Base-by-base conservation (phyloP, 1,139 yeast genomes). In the Yamadazyma blattariae region DNA sequence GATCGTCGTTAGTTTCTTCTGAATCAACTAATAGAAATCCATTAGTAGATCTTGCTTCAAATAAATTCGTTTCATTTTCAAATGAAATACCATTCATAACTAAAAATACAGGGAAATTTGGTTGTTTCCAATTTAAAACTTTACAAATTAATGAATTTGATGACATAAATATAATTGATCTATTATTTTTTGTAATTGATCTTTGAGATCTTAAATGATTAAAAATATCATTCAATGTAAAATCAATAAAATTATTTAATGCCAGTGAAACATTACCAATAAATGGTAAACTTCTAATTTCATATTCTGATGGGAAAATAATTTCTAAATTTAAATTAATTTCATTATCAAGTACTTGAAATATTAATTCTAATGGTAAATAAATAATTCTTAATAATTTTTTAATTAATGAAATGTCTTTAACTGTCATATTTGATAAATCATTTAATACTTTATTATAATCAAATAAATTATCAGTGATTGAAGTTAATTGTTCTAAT, bases 81-180 rank as follows among this genome's bases (percentile, higher is more conserved):
- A 58, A 76, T 23, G 67, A 66, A 25, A 82, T 66, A 10, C 88
- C 87, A 50, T 79, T 82, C 77, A 90, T 78, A 35, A 82, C 77
- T 59, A 86, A 84, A 47, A 92, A 82, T 1, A 92, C 97, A 0
- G 98, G 97, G 61, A 85, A 92, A 58, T 90, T 92, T 5, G 98
- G 98, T 61, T 92, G 98, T 59, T 92, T 92, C 98, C 98, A 92
- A 59, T 92, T 92, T 48, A 92, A 67, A 33, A 88, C 85, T 14
- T 96, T 88, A 60, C 98, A 92, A 14, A 89, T 87, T 33, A 82
- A 77, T 22, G 96, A 85, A 57, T 89, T 89, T 33, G 88, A 78
- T 1, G 97, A 87, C 13, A 95, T 77, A 58, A 92, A 85, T 7
- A 90, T 80, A 24, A 92, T 65, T 0, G 92, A 80, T 39, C 95